Base-by-base conservation (phyloP, 305 asterid genomes). In the Lippia alba region DNA sequence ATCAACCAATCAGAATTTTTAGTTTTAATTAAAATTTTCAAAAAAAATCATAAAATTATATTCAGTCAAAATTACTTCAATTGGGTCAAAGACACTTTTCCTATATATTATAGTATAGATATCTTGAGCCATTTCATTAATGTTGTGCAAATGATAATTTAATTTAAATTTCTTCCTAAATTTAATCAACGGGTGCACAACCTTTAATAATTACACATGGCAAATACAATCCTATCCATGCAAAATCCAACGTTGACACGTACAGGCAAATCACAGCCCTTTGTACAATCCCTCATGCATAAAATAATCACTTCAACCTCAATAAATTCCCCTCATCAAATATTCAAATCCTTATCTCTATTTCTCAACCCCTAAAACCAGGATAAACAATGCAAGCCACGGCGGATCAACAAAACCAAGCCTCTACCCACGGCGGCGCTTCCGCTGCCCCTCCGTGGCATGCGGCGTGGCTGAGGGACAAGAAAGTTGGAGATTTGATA, bases 401-500 rank as follows among this genome's bases (percentile, higher is more conserved):
- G n/a, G 20, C 5, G 7, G 11, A 2, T 11, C 34, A 20, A 55
- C 15, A 55, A 55, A 11, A 3, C 17, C 7, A 33, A 34, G 19
- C 60, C 34, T n/a, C 30, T 1, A 10, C 5, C 12, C 34, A 55
- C 6, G 60, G 34, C 60, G 60, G 60, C 36, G 60, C 36, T 36
- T 36, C 41, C 12, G 12, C 60, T 36, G 20, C 34, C 36, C 60
- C 60, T 18, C 60, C 19, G 60, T 36, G 15, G 36, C 36, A 62
- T n/a, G n/a, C n/a, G n/a, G 8, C 6, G 16, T 68, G 81, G 79
- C 64, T 82, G 5, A 76, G 66, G 62, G 81, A 87, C 60, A 85
- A 70, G 66, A 85, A 81, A 19, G 88, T 85, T 36, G 69, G 53
- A 55, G 92, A 87, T 36, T 10, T 85, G 5, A 65, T 77, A 34